These are phyloP conservation scores for Carex scoparia DNA, from an alignment of 176 grass and related monocot species.

Conservation along the genomic window DNA sequence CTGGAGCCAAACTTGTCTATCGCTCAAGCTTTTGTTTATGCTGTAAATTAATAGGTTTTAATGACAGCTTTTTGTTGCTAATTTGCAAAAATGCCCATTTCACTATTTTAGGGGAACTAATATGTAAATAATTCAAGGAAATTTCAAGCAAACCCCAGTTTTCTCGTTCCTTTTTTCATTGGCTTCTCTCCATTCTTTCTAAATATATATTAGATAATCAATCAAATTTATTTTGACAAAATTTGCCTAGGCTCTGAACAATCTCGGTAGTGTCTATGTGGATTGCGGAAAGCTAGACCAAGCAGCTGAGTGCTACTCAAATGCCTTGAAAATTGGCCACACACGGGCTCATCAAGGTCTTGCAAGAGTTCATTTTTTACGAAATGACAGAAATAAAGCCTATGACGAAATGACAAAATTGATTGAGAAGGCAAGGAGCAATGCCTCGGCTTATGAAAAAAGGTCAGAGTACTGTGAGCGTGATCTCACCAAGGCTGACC, in stretches of 20 bases:
- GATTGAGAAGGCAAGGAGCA: constrained; percentile 95
- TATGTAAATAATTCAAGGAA: not conserved
- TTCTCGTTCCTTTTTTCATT: not conserved
- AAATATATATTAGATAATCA: not conserved
- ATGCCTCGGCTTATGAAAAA: constrained; percentile 96
- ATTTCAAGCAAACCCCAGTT: not conserved
- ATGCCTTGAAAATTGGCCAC: constrained; percentile 87
- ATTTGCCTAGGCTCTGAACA: constrained; percentile 71
- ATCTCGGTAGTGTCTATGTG: constrained; percentile 97
- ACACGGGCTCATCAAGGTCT: constrained; percentile 96
- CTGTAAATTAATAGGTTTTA: not conserved
- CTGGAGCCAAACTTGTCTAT: not conserved
- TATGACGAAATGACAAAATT: constrained; percentile 97
- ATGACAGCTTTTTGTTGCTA: not conserved
- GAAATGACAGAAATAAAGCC: constrained; percentile 57
- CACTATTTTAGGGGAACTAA: not conserved
- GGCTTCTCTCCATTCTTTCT: not conserved
- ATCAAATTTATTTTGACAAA: not conserved
- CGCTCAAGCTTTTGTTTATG: not conserved
- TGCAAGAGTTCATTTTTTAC: constrained; percentile 86
- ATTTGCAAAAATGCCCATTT: not conserved
- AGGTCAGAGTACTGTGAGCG: constrained; percentile 91
- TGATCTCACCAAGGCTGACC: constrained; percentile 73
- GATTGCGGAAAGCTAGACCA: constrained; percentile 88
- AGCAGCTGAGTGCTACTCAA: constrained; percentile 91